These are phyloP conservation scores for Calonectria ilicicola DNA, from an alignment of 2,329 filamentous ascomycete genomes.

Conservation along the genomic window DNA sequence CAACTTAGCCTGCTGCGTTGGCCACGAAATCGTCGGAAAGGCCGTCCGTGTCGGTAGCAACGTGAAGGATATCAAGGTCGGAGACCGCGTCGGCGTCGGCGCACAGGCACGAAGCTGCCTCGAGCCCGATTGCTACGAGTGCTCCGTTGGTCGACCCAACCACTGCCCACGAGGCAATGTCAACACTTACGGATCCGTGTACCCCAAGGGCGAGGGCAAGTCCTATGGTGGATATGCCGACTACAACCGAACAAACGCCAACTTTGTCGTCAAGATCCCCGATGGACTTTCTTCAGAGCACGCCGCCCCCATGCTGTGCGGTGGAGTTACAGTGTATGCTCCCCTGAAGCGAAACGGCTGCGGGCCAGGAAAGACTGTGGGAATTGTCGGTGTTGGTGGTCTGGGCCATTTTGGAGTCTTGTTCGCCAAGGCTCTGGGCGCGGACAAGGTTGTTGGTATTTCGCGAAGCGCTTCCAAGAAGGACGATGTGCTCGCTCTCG, in stretches of 20 bases:
- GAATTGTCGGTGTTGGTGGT: constrained; percentile 77
- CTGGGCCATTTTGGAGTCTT: constrained; percentile 77
- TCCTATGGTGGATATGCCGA: constrained; percentile 70
- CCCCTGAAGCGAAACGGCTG: constrained; percentile 79
- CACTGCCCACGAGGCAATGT: constrained; percentile 72
- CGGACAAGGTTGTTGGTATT: constrained; percentile 66
- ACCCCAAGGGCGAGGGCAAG: constrained; percentile 69
- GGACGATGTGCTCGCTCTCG: constrained; percentile 64
- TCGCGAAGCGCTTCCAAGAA: constrained; percentile 68
- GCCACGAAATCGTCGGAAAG: constrained; percentile 74
- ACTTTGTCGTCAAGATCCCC: constrained; percentile 74
- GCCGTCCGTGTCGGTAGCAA: constrained; percentile 64
- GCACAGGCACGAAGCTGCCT: constrained; percentile 75
- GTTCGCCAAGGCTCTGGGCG: constrained; percentile 74
- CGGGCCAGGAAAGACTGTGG: constrained; percentile 81
- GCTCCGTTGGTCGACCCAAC: constrained; percentile 67
- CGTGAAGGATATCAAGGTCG: constrained; percentile 65
- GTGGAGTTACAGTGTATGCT: constrained; percentile 81
- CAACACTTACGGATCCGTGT: constrained; percentile 68
- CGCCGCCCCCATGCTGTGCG: constrained; percentile 85
- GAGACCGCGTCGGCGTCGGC: constrained; percentile 75
- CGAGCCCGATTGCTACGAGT: constrained; percentile 49
- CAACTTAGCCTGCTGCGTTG: constrained; percentile 62
- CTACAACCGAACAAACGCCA: constrained; percentile 33
- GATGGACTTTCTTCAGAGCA: constrained; percentile 70